phyloP scores from a whole-genome alignment of 345 rosid genomes.

The Euphorbia pulcherrima region DNA sequence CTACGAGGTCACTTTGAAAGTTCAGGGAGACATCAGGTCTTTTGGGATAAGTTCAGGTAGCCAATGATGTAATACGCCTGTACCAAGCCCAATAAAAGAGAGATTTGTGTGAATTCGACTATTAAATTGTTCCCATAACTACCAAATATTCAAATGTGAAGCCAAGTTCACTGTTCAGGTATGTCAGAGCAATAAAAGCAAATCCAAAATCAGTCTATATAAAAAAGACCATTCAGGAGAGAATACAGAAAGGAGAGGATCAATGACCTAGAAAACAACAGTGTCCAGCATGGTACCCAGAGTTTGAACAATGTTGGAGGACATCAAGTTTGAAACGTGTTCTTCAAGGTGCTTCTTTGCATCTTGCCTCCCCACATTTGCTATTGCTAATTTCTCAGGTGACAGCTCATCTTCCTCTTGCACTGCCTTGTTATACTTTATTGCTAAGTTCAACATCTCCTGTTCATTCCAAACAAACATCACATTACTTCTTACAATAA shows the following conservation, averaged over 20 bases:
- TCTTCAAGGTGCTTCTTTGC: constrained; percentile 98
- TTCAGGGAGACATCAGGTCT: no score
- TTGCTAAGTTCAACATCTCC: constrained; percentile 86
- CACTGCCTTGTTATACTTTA: constrained; percentile 90
- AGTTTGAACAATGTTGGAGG: constrained; percentile 96
- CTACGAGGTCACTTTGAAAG: no score
- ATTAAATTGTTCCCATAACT: background rate
- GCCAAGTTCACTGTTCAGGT: background rate
- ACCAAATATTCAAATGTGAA: background rate
- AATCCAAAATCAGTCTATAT: background rate
- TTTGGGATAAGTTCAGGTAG: background rate
- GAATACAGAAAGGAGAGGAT: background rate
- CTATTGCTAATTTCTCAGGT: constrained; percentile 89
- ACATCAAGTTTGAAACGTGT: constrained; percentile 90
- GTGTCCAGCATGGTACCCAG: constrained; percentile 98
- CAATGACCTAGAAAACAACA: constrained; percentile 64
- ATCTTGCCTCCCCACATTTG: constrained; percentile 95
- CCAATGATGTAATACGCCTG: no score
- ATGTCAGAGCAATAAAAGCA: background rate
- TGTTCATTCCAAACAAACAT: constrained; percentile 28
- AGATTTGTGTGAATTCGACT: background rate
- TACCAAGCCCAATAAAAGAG: no score
- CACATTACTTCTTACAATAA: background rate
- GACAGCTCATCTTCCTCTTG: constrained; percentile 97
- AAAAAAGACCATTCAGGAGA: background rate